Conservation (phyloP, 805 yeast species). For the Sugiyamaella americana region DNA sequence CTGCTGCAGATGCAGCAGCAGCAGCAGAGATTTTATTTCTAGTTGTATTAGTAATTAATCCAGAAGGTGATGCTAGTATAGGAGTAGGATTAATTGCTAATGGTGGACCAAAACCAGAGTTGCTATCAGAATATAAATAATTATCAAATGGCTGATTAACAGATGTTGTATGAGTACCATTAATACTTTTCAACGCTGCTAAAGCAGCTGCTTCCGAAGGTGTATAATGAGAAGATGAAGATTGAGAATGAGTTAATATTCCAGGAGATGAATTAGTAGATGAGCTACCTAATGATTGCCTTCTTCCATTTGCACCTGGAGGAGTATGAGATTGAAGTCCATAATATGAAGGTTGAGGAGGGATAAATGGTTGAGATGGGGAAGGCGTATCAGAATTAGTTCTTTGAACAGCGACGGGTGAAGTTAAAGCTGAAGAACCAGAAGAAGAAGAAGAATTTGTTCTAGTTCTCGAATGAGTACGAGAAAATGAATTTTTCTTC, state of each 20-base stretch:
- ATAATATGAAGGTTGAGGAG: no score
- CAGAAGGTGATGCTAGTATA: neutral
- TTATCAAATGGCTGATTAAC: neutral
- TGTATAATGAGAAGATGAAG: slow-evolving; percentile 10
- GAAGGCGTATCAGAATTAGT: neutral
- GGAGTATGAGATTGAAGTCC: no score
- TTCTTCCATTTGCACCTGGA: neutral
- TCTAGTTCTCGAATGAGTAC: slow-evolving; percentile 21
- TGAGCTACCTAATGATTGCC: neutral
- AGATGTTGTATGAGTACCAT: neutral
- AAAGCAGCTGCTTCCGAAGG: slow-evolving; percentile 25
- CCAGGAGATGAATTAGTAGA: slow-evolving; percentile 1
- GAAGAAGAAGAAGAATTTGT: slow-evolving; percentile 25
- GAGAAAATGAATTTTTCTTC: neutral
- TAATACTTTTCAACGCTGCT: slow-evolving; percentile 20
- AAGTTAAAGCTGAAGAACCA: slow-evolving; percentile 17
- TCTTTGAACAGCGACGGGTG: slow-evolving; percentile 11
- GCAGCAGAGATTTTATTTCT: slow-evolving; percentile 19
- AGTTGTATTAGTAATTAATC: neutral
- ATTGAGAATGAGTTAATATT: neutral
- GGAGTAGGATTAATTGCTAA: neutral
- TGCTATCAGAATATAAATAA: neutral
- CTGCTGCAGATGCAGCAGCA: slow-evolving; percentile 30
- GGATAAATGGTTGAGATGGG: neutral
- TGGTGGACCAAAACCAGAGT: neutral